Conservation (phyloP, 768 basidiomycete species). For the Hemileccinum rubropunctum region DNA sequence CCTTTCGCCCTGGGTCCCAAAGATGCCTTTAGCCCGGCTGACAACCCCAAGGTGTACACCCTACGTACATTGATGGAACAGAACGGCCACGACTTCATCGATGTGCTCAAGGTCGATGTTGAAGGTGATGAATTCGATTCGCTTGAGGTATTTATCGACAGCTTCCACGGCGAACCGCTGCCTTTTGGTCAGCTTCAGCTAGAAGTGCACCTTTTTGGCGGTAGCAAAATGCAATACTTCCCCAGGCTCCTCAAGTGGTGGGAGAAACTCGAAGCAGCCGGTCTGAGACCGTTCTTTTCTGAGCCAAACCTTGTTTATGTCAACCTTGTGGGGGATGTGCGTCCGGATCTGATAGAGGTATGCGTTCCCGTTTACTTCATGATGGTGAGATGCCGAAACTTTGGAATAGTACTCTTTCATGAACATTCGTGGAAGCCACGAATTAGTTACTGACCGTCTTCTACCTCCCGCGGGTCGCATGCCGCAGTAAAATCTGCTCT, state of each 20-base stretch:
- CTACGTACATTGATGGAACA: constrained; percentile 58
- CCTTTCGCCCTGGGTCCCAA: constrained; percentile 43
- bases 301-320: constrained; percentile 55
- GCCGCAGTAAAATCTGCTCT: constrained; percentile 9
- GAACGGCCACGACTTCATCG: constrained; percentile 68
- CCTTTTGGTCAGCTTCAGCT: constrained; percentile 73
- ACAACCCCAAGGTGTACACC: constrained; percentile 56
- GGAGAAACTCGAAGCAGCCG: constrained; percentile 66
- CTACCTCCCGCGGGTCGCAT: background rate
- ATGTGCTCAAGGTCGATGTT: constrained; percentile 71
- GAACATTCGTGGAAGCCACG: constrained; percentile 45
- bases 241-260: constrained; percentile 62
- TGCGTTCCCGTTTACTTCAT: background rate
- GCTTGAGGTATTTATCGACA: constrained; percentile 47
- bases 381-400: background rate
- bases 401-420: constrained; percentile 47
- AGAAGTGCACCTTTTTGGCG: constrained; percentile 56
- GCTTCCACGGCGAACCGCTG: constrained; percentile 41
- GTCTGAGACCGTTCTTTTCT: constrained; percentile 69
- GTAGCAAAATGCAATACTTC: constrained; percentile 50
- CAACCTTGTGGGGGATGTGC: constrained; percentile 37
- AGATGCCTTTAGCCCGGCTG: constrained; percentile 46
- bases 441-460: constrained; percentile 31
- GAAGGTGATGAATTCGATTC: constrained; percentile 69
- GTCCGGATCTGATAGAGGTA: constrained; percentile 42